Conservation (phyloP, 352 stramenopile species). For the Globisporangium nagaii region DNA sequence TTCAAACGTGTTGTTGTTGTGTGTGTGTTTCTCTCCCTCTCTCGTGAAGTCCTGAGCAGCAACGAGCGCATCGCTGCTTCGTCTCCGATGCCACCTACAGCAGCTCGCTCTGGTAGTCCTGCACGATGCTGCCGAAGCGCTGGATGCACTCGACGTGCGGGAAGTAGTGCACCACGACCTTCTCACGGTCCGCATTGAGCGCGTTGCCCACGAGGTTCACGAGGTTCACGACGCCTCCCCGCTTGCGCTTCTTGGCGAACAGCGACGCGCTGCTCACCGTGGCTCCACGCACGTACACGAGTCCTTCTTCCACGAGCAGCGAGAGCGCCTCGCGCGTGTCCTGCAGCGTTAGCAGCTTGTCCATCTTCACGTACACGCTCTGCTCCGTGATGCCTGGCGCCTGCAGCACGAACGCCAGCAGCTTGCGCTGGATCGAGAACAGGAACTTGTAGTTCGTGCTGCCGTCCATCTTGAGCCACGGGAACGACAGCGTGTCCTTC, state of each 20-base stretch:
- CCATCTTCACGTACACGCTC: conserved; percentile 44
- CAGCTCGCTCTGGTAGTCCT: conserved; percentile 67
- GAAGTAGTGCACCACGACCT: conserved; percentile 65
- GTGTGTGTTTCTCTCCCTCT: too few species aligned
- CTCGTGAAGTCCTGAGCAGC: too few species aligned
- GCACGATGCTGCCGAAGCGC: conserved; percentile 68
- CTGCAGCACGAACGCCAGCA: conserved; percentile 51
- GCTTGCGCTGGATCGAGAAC: conserved; percentile 71
- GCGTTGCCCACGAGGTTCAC: conserved; percentile 34
- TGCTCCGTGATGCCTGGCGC: conserved; percentile 57
- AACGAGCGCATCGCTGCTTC: too few species aligned
- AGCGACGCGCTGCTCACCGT: conserved; percentile 12
- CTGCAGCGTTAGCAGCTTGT: conserved; percentile 59
- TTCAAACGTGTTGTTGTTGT: too few species aligned
- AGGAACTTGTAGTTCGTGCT: conserved; percentile 70
- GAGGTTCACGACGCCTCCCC: conserved; percentile 29
- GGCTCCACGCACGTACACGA: conserved; percentile 56
- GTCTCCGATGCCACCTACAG: too few species aligned
- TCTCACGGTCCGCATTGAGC: conserved; percentile 38
- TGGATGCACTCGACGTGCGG: conserved; percentile 76
- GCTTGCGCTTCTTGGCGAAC: conserved; percentile 19
- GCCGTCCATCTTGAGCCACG: conserved; percentile 82
- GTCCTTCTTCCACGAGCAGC: conserved; percentile 62
- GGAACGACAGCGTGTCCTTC: conserved; percentile 71
- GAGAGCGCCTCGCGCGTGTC: conserved; percentile 67